Conservation (phyloP, 2,329 filamentous ascomycete species). For the Mariannaea sp. region DNA sequence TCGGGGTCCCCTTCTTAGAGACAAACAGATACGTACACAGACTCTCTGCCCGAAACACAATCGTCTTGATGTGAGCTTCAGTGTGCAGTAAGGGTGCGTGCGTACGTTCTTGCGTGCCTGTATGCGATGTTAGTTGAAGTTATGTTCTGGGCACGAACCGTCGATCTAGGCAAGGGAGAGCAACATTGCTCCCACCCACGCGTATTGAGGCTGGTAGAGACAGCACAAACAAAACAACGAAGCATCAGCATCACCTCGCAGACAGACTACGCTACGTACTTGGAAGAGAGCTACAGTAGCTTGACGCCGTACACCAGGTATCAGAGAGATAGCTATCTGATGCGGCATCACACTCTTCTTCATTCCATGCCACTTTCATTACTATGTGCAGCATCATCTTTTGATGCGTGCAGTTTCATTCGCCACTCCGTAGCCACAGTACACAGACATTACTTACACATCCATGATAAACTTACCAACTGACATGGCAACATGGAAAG, state of each 20-base stretch:
- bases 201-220: not conserved
- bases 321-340: not conserved
- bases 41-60: too few species aligned
- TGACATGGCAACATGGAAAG: not conserved
- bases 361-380: too few species aligned
- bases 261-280: too few species aligned
- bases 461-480: not conserved
- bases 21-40: constrained; percentile 17
- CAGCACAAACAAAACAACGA: not conserved
- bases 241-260: too few species aligned
- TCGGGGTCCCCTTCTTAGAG: constrained; percentile 10
- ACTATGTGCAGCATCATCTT: too few species aligned
- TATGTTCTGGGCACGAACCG: not conserved
- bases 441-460: not conserved
- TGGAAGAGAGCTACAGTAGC: too few species aligned
- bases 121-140: too few species aligned
- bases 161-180: not conserved
- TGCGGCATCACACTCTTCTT: not conserved
- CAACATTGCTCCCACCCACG: not conserved
- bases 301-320: too few species aligned
- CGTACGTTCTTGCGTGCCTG: not conserved
- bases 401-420: too few species aligned
- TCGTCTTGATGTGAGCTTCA: too few species aligned
- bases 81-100: not conserved
- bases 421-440: too few species aligned